These are phyloP conservation scores for Suillus subluteus DNA, from an alignment of 768 basidiomycete genomes.

Conservation along the genomic window DNA sequence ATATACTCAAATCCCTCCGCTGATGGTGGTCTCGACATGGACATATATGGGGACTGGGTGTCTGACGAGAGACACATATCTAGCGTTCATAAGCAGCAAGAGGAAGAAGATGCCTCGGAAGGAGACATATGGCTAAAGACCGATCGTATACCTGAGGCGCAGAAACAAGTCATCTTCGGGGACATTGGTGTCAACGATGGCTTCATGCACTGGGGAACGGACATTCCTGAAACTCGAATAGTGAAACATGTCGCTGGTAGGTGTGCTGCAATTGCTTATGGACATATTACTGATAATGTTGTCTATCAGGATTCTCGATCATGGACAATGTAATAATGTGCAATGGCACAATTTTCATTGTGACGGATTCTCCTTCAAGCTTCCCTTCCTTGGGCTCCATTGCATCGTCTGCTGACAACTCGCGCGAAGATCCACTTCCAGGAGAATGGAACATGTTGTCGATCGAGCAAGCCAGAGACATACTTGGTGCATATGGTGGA, in stretches of 20 bases:
- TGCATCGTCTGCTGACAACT: slow-evolving; percentile 40
- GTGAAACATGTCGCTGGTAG: slow-evolving; percentile 69
- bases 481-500: slow-evolving; percentile 57
- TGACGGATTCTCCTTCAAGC: slow-evolving; percentile 64
- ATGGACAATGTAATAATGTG: slow-evolving; percentile 81
- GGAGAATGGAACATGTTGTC: slow-evolving; percentile 67
- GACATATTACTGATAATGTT: slow-evolving; percentile 10
- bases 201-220: slow-evolving; percentile 55
- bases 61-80: slow-evolving; percentile 67
- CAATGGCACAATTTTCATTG: slow-evolving; percentile 73
- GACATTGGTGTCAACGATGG: slow-evolving; percentile 51
- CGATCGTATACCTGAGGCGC: slow-evolving; percentile 34
- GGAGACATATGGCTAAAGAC: slow-evolving; percentile 46
- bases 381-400: slow-evolving; percentile 63
- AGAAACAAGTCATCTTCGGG: slow-evolving; percentile 25
- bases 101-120: slow-evolving; percentile 35
- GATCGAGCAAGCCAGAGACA: slow-evolving; percentile 46
- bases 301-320: slow-evolving; percentile 73
- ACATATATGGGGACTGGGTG: slow-evolving; percentile 71
- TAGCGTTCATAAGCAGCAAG: slow-evolving; percentile 53
- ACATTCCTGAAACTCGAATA: slow-evolving; percentile 58
- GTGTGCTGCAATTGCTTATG: slow-evolving; percentile 13
- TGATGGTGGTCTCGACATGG: slow-evolving; percentile 58
- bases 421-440: slow-evolving; percentile 44
- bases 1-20: slow-evolving; percentile 29